Evolutionary conservation across 1,284 basidiomycete genomes (phyloP), one percentile per base, ranked within the genome.

Genomic region (Anthracocystis panici-leucophaei): DNA sequence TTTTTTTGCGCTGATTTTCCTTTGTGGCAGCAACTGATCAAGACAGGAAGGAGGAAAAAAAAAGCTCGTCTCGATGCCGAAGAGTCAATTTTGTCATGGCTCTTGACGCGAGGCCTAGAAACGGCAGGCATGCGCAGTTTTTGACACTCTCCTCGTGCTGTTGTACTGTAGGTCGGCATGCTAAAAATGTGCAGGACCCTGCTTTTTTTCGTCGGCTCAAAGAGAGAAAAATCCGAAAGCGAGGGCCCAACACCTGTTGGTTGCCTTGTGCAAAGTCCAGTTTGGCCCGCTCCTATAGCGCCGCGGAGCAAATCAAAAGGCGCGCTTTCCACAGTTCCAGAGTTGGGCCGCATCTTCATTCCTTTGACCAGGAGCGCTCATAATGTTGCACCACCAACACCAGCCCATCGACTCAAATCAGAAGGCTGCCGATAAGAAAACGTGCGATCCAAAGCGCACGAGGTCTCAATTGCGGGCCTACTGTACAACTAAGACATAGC

Each of bases 71-170:
- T 38, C 35, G 7, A 31, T 59, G 63, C 57, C 58, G 58, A 61
- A 40, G 42, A 42, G 54, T 44, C 53, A 61, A 67, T 57, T 61
- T 44, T 60, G 65, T 67, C 65, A 61, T 60, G 21, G 6, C 35
- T 20, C 20, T 38, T 44, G 54, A 53, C 31, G 42, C 41, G 50
- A 52, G 57, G 11, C 6, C 29, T 12, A 27, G 11, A 40, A 9
- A 33, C 49, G 50, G 45, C 45, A 46, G 45, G 8, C 11, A 46
- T 27, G 45, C 45, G 23, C 23, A 46, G 2, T 16, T 33, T 33
- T 33, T 38, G 35, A 14, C 11, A 38, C 35, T 38, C 12, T 14
- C 12, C 14, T 38, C 12, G 35, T 38, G 35, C 23, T 27, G 44
- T 29, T 27, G 27, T 7, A 27, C 27, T 6, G 59, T 23, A 14